Evolutionary conservation across 192 early-diverging fungal genomes (phyloP).

Genomic region (Coemansia sp.): DNA sequence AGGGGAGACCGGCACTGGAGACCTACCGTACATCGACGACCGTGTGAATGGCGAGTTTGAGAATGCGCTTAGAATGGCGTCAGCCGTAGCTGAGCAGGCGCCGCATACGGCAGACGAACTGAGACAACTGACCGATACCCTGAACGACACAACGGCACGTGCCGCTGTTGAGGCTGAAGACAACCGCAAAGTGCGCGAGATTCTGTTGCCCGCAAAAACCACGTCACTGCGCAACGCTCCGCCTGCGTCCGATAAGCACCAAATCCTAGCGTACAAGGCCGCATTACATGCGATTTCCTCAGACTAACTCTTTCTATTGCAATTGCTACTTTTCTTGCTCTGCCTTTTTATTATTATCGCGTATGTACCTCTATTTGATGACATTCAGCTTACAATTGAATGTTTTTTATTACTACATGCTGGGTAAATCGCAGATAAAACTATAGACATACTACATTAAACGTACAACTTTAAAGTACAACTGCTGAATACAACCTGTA

Average conservation of each 20-base stretch:
- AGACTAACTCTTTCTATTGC: neutral
- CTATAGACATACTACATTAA: too few species aligned
- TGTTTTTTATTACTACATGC: too few species aligned
- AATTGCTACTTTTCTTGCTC: neutral
- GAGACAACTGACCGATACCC: conserved; percentile 8
- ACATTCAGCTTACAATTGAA: too few species aligned
- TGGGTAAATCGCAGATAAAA: too few species aligned
- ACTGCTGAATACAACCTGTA: too few species aligned
- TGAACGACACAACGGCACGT: conserved; percentile 14
- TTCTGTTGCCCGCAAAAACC: conserved; percentile 4
- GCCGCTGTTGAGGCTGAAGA: conserved; percentile 1
- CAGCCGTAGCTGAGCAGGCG: conserved; percentile 4
- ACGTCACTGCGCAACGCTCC: neutral
- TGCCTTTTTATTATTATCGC: too few species aligned
- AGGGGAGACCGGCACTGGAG: neutral
- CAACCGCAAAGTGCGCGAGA: conserved; percentile 16
- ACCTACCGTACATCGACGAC: conserved; percentile 29
- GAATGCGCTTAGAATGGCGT: conserved; percentile 12
- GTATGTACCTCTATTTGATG: too few species aligned
- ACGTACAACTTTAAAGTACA: too few species aligned
- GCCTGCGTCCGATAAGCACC: conserved; percentile 5
- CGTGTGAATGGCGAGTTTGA: conserved; percentile 43
- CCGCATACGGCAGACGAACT: conserved; percentile 14
- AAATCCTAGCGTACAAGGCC: conserved; percentile 37
- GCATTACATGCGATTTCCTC: conserved; percentile 36